Percentiles rank a stretch among this genome's conserved stretches.
Conservation (phyloP, 495 filamentous ascomycete species). For the Penicillium diatomitis region DNA sequence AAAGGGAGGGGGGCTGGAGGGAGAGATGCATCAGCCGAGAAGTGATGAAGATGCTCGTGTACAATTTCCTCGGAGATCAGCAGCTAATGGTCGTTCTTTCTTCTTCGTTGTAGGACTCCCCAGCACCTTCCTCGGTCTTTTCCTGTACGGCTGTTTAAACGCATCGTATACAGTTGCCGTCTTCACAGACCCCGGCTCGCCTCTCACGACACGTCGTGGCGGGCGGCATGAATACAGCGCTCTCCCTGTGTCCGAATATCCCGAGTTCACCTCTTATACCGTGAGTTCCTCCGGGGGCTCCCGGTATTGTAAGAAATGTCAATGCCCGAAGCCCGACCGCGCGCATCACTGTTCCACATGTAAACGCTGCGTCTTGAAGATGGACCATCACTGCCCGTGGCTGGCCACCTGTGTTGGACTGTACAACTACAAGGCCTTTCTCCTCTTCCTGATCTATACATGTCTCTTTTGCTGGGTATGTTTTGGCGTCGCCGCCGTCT, state of each 20-base stretch:
- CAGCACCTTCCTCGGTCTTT: conserved; percentile 50
- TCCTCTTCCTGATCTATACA: conserved; percentile 89
- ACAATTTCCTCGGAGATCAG: too few species aligned
- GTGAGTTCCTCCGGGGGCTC: conserved; percentile 81
- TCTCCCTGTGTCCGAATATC: conserved; percentile 53
- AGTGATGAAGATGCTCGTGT: background rate
- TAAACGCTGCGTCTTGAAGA: conserved; percentile 87
- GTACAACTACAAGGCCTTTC: conserved; percentile 88
- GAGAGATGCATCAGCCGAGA: background rate
- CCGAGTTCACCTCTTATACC: conserved; percentile 61
- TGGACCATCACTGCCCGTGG: conserved; percentile 99
- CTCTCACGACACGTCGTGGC: conserved; percentile 32
- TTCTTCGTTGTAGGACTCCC: conserved; percentile 21
- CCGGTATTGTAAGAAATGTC: conserved; percentile 96
- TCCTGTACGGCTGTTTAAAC: conserved; percentile 72
- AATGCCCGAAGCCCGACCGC: conserved; percentile 86
- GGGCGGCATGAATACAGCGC: conserved; percentile 46
- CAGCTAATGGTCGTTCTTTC: background rate
- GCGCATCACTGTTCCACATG: conserved; percentile 95
- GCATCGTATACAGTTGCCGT: conserved; percentile 85
- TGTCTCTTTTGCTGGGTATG: conserved; percentile 76
- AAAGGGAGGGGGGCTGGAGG: too few species aligned
- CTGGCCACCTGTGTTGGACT: conserved; percentile 91
- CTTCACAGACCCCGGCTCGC: conserved; percentile 79
- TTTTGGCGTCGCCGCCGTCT: conserved; percentile 60